Base-by-base conservation (phyloP, 2,329 filamentous ascomycete genomes). In the Pseudogymnoascus pannorum region DNA sequence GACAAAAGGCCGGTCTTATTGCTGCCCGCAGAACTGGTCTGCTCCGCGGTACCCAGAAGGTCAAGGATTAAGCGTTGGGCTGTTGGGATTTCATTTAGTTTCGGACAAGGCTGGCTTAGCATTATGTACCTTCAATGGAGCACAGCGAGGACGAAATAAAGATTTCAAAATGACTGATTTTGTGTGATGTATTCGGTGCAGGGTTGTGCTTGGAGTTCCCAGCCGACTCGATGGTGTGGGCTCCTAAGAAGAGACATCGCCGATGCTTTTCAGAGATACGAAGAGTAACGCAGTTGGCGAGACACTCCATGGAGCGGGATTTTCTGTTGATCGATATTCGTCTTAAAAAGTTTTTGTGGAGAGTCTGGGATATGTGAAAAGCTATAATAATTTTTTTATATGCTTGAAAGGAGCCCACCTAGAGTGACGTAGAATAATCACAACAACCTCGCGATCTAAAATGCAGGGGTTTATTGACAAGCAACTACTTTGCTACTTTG, bases 1-100 rank as follows among this genome's bases (percentile, higher is more conserved):
- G 94, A 89, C 94, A 99, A 85, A 99, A 99, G 87, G 94, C 94
- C 75, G 94, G 94, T 97, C 93, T 99, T 78, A 99, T 99, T 83
- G 94, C 94, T 81, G 94, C 94, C 81, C 87, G 94, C 81, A 91
- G 95, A 87, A 99, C 94, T 80, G 94, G 94, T 97, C 87, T 99
- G 82, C 87, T 99, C 78, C 93, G 94, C 83, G 94, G 94, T 96
- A 97, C 94, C 78, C 94, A 99, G 85, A 99, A 99, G 91, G 91
- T 87, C 78, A 99, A 99, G 91, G 95, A 99, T 72, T 93, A 92
- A 58, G 59, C 40, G 64, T 69, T 65, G 68, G 65, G 60, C 66
- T 68, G 60, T 66, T 64, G 59, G 66, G 66, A 61, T 66, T 71
- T 69, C 70, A 67, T 64, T 68, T 71, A 68, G 61, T 63, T 72